Evolutionary conservation across 2,329 filamentous ascomycete genomes (phyloP).

Genomic region (Seiridium unicorne): DNA sequence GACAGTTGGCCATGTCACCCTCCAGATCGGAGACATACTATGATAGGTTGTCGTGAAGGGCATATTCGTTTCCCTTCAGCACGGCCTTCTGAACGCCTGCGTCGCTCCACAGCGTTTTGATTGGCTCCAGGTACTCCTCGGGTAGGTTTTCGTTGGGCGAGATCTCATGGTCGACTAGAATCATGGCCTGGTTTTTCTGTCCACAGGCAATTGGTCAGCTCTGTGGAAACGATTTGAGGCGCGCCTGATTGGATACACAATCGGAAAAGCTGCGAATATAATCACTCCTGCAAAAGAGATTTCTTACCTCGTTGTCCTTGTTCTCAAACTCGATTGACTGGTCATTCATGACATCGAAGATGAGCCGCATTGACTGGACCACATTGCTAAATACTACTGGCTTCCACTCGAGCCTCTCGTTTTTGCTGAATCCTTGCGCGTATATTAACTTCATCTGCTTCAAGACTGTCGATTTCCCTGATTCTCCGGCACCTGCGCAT

Average conservation of each 20-base stretch:
- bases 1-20: too few species aligned
- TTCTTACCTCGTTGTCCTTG: conserved; percentile 72
- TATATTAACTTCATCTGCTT: conserved; percentile 99
- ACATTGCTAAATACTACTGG: conserved; percentile 96
- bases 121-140: conserved; percentile 72
- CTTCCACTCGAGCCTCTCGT: conserved; percentile 89
- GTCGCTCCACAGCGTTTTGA: conserved; percentile 84
- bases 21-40: conserved; percentile 62
- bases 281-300: neutral
- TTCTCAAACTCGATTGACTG: conserved; percentile 77
- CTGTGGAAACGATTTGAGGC: neutral
- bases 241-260: too few species aligned
- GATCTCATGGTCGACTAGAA: conserved; percentile 80
- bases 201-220: conserved; percentile 22
- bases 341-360: conserved; percentile 88
- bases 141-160: conserved; percentile 79
- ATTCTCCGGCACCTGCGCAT: conserved; percentile 83
- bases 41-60: conserved; percentile 89
- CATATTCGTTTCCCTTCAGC: conserved; percentile 91
- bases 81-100: conserved; percentile 84
- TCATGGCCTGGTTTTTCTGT: conserved; percentile 74
- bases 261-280: too few species aligned
- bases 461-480: conserved; percentile 92
- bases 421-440: conserved; percentile 83
- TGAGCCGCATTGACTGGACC: conserved; percentile 85